Evolutionary conservation across 2,329 filamentous ascomycete genomes (phyloP).

Genomic region (Trichoderma atroviride): DNA sequence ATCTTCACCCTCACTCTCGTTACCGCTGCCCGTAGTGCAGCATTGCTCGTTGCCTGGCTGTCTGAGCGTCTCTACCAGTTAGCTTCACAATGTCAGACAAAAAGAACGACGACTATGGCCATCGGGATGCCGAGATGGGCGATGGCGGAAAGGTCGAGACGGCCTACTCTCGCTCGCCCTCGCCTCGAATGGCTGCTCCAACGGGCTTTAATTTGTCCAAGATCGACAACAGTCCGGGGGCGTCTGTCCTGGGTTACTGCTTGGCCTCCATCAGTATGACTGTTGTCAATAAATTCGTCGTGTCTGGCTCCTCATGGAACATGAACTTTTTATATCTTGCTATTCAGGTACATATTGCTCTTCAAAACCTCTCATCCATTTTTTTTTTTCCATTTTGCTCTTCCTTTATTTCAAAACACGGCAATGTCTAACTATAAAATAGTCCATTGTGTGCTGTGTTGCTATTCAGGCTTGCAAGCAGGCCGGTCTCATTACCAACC

Average conservation of each 20-base stretch:
- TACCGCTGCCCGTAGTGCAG: neutral
- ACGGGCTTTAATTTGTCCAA: slow-evolving; percentile 45
- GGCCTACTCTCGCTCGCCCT: slow-evolving; percentile 29
- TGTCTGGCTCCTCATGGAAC: slow-evolving; percentile 90
- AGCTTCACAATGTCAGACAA: slow-evolving; percentile 72
- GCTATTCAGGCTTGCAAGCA: slow-evolving; percentile 85
- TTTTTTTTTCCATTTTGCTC: neutral
- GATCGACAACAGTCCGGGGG: slow-evolving; percentile 72
- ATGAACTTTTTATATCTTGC: slow-evolving; percentile 93
- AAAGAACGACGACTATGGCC: slow-evolving; percentile 80
- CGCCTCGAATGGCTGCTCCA: slow-evolving; percentile 28
- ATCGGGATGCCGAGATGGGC: slow-evolving; percentile 68
- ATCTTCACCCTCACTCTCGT: neutral
- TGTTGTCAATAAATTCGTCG: slow-evolving; percentile 98
- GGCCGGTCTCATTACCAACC: slow-evolving; percentile 77
- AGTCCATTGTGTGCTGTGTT: slow-evolving; percentile 87
- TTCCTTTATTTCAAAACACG: neutral
- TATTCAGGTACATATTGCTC: slow-evolving; percentile 69
- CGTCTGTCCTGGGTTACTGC: slow-evolving; percentile 90
- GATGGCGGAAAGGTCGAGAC: slow-evolving; percentile 52
- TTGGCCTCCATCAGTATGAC: slow-evolving; percentile 98
- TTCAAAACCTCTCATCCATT: slow-evolving; percentile 34
- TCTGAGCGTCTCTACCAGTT: slow-evolving; percentile 3
- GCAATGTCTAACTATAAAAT: slow-evolving; percentile 28
- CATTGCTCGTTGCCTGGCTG: neutral